Base-by-base conservation (phyloP, 768 basidiomycete genomes). In the Leccinum incarnatum region DNA sequence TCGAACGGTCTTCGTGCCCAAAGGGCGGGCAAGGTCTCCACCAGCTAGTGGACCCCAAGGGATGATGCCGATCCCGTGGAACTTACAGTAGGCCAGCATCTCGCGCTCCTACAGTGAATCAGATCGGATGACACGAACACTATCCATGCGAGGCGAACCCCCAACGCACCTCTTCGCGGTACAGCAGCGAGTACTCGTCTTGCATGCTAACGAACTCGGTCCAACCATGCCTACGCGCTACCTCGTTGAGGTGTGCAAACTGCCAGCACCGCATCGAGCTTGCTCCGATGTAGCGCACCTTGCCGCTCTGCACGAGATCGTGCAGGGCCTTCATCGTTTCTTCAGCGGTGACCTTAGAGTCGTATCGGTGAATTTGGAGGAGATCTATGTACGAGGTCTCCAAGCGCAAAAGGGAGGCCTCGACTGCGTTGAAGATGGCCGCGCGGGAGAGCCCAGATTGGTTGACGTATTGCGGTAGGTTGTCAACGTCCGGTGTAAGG, bases 41-140 rank as follows among this genome's bases (percentile, higher is more conserved):
- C 56, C 61, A 34, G 67, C 62, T 14, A 85, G 73, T 0, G 82
- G 80, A 0, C 74, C 68, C 77, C 80, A 84, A 0, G 81, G 79
- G 46, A 85, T 81, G 29, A 79, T 66, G 0, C 82, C 82, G 29
- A 84, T 79, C 21, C 82, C 82, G 29, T 78, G 75, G 55, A 72
- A 73, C 21, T 76, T 73, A 65, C 79, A 81, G 67, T 79, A 79
- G 11, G 73, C 68, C 25, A 75, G 64, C 78, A 79, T 76, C 57
- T 79, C 78, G 4, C 75, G 72, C 56, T 81, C 80, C 80, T 80
- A 15, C 11, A 5, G 34, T 36, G 34, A 36, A 36, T 36, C 2
- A 36, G 34, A 36, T 36, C 34, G 15, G 34, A 36, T 2, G 14
- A 36, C 14, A 36, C 5, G 34, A 15, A 15, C 15, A 36, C 6